phyloP scores from a whole-genome alignment of 441 rosid genomes.

The Kokia cookei region DNA sequence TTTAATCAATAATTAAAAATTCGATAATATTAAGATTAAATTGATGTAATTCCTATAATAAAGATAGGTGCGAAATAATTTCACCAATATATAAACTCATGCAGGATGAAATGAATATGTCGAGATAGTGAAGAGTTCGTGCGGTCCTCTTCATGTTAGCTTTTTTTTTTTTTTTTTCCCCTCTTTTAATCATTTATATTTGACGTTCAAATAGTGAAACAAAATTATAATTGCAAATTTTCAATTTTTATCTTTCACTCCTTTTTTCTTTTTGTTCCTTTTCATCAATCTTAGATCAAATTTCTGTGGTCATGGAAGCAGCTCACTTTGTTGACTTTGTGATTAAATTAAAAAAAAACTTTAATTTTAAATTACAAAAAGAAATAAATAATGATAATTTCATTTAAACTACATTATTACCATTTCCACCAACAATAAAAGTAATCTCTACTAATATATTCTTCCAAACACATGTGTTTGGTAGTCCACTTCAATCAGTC shows the following conservation, averaged over 20 bases:
- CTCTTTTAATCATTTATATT: not conserved
- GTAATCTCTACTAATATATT: too few relatives aligned
- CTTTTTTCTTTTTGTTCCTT: not conserved
- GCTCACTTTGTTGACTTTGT: not conserved
- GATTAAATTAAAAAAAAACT: not conserved
- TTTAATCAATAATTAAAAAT: too few relatives aligned
- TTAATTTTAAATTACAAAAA: not conserved
- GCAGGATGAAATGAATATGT: slow-evolving; percentile 7
- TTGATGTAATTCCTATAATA: too few relatives aligned
- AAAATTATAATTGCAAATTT: not conserved
- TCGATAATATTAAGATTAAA: too few relatives aligned
- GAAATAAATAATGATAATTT: not conserved
- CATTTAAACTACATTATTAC: too few relatives aligned
- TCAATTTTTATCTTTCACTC: not conserved
- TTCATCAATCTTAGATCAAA: not conserved
- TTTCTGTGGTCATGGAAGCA: not conserved
- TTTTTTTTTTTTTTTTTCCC: not conserved
- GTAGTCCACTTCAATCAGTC: too few relatives aligned
- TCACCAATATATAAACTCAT: not conserved
- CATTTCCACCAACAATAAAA: too few relatives aligned
- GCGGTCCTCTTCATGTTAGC: slow-evolving; percentile 2
- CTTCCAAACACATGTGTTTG: too few relatives aligned
- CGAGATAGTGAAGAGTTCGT: slow-evolving; percentile 4
- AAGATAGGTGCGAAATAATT: too few relatives aligned
- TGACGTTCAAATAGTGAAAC: not conserved